Evolutionary conservation across 208 protist species (phyloP).

Genomic region (Leptomonas pyrrhocoris): DNA sequence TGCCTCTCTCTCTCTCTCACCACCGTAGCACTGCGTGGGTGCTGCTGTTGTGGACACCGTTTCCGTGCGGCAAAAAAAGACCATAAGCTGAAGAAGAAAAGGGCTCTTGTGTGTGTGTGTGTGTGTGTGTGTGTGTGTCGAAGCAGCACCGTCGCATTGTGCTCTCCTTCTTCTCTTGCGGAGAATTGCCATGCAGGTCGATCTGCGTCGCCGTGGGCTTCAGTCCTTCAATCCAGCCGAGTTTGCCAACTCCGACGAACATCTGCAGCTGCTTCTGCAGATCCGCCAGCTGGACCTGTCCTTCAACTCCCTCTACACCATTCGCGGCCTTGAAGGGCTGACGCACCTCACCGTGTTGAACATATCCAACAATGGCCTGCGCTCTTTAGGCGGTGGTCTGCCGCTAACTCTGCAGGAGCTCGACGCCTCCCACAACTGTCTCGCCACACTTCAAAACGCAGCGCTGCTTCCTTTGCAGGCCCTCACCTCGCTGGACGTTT

Average conservation of each 20-base stretch:
- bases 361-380: conserved; percentile 75
- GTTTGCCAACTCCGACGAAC: conserved; percentile 48
- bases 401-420: conserved; percentile 57
- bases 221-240: conserved; percentile 70
- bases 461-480: conserved; percentile 52
- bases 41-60: too few species aligned
- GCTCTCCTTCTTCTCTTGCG: neutral
- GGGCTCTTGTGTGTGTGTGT: too few species aligned
- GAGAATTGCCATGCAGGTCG: conserved; percentile 43
- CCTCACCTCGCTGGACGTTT: conserved; percentile 61
- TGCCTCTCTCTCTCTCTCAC: too few species aligned
- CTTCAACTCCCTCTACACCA: conserved; percentile 61
- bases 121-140: neutral
- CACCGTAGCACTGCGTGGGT: too few species aligned
- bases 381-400: conserved; percentile 46
- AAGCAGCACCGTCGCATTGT: too few species aligned
- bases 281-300: conserved; percentile 65
- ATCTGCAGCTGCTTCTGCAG: conserved; percentile 34
- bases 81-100: too few species aligned
- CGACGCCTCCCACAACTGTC: conserved; percentile 79
- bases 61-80: too few species aligned
- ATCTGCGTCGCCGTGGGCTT: conserved; percentile 62
- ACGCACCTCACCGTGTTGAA: conserved; percentile 62
- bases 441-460: conserved; percentile 56
- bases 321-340: conserved; percentile 64